These are phyloP conservation scores for Ogataea trehalophila DNA, from an alignment of 805 yeast genomes.

Conservation along the genomic window DNA sequence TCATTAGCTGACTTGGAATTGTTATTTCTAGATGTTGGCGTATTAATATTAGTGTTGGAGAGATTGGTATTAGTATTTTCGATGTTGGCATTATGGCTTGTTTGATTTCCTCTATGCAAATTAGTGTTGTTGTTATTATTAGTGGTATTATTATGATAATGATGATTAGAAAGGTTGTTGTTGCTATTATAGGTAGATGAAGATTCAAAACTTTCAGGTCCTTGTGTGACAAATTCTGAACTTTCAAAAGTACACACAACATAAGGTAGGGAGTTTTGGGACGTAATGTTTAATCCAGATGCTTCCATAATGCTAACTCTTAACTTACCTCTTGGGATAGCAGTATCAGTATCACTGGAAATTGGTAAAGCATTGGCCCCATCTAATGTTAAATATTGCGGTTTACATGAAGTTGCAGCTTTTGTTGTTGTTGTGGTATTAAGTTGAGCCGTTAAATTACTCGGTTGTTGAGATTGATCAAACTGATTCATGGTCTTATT, in stretches of 20 bases:
- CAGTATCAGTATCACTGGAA: slow-evolving; percentile 22
- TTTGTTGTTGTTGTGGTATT: slow-evolving; percentile 15
- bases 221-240: slow-evolving; percentile 82
- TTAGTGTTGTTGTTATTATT: background rate
- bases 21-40: background rate
- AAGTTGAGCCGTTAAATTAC: slow-evolving; percentile 21
- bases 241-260: slow-evolving; percentile 91
- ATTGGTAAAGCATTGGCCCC: slow-evolving; percentile 15
- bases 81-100: slow-evolving; percentile 1
- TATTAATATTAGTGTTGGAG: slow-evolving; percentile 2
- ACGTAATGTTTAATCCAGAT: slow-evolving; percentile 52
- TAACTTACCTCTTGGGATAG: slow-evolving; percentile 73
- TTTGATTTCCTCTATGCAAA: background rate
- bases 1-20: slow-evolving; percentile 21
- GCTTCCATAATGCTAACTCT: slow-evolving; percentile 82
- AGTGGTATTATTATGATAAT: background rate
- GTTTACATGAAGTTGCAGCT: slow-evolving; percentile 2
- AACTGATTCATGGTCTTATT: slow-evolving; percentile 32
- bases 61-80: background rate
- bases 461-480: slow-evolving; percentile 22
- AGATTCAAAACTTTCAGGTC: slow-evolving; percentile 49
- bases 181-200: too few species aligned
- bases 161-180: background rate
- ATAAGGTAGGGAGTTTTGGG: slow-evolving; percentile 64
- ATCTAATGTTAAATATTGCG: slow-evolving; percentile 16